Evolutionary conservation across 768 basidiomycete genomes (phyloP), one percentile per base, ranked within the genome.

Genomic region (Mycena galericulata): DNA sequence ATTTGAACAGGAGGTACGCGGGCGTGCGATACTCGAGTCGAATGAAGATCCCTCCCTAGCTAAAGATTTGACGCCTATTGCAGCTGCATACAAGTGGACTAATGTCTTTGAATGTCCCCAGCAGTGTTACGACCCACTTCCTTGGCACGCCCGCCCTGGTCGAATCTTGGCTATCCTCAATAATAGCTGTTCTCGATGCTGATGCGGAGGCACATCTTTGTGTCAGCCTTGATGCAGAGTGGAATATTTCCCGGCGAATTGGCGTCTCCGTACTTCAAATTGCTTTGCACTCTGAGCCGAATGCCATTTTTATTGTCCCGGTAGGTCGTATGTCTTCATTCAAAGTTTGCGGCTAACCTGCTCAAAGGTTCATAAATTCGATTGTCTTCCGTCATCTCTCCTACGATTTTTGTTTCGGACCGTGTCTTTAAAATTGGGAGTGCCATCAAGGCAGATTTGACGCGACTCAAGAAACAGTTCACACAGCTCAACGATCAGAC

Each of bases 231-330:
- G 62, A 64, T 36, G 70, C 72, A 5, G 72, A 73, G 20, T 73
- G 72, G 72, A 73, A 73, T 51, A 27, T 71, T 7, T 71, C 66
- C 24, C 55, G 70, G 2, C 32, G 27, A 20, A 18, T 53, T 20
- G 72, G 72, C 22, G 72, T 71, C 2, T 73, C 72, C 7, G 57
- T 68, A 14, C 20, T 73, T 46, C 72, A 73, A 43, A 14, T 73
- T 56, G 67, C 70, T 12, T 63, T 67, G 15, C 70, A 73, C 53
- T 47, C 30, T 0, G 51, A 58, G 24, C 58, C 58, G 7, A 12
- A 47, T 4, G 18, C 38, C 26, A 22, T 40, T 22, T 60, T 30
- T 40, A 40, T 64, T 12, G 47, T 64, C 7, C 62, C 62, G 8
- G 62, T 47, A 29, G 1, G 34, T 36, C 34, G 14, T 36, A 7